A percentile compares a stretch with the other conserved stretches of the same genome.
These are phyloP conservation scores for Aspergillus versicolor DNA, from an alignment of 2,329 filamentous ascomycete species.

Conservation along the genomic window DNA sequence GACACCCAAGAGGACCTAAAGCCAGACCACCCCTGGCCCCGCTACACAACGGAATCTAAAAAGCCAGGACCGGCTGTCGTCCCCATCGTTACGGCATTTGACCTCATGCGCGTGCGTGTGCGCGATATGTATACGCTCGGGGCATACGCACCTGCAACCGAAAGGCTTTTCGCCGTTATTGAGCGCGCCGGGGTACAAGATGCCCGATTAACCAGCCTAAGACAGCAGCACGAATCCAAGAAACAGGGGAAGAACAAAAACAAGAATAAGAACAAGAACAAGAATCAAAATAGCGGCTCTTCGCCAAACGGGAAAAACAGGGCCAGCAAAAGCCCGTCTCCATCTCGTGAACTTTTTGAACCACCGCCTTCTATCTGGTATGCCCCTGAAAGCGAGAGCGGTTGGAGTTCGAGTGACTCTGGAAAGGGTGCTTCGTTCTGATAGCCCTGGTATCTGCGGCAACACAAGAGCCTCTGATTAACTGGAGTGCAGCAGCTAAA, in stretches of 20 bases:
- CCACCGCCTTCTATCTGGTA: conserved; percentile 22
- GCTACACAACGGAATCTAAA: not conserved
- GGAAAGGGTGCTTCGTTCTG: conserved; percentile 4
- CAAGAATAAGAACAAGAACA: too few relatives aligned
- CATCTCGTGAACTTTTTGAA: not conserved
- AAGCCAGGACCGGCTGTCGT: conserved; percentile 1
- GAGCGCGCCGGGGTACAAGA: conserved; percentile 33
- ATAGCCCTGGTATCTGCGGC: not conserved
- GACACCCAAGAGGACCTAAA: conserved; percentile 7
- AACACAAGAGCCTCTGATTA: not conserved
- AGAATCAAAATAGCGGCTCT: too few relatives aligned
- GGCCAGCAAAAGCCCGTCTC: not conserved
- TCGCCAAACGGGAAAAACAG: not conserved
- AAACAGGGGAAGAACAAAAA: too few relatives aligned
- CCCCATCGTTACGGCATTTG: conserved; percentile 58
- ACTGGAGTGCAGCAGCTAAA: not conserved
- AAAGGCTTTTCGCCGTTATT: conserved; percentile 49
- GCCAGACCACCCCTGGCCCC: conserved; percentile 5
- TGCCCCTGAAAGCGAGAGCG: conserved; percentile 38
- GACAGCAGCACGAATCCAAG: too few relatives aligned
- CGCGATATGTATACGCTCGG: conserved; percentile 59
- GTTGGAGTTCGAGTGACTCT: conserved; percentile 32
- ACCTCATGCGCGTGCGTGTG: conserved; percentile 63
- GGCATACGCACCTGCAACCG: conserved; percentile 56
- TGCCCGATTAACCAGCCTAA: too few relatives aligned